Evolutionary conservation across 495 filamentous ascomycete genomes (phyloP).

Genomic region (Trichoderma erinaceum): DNA sequence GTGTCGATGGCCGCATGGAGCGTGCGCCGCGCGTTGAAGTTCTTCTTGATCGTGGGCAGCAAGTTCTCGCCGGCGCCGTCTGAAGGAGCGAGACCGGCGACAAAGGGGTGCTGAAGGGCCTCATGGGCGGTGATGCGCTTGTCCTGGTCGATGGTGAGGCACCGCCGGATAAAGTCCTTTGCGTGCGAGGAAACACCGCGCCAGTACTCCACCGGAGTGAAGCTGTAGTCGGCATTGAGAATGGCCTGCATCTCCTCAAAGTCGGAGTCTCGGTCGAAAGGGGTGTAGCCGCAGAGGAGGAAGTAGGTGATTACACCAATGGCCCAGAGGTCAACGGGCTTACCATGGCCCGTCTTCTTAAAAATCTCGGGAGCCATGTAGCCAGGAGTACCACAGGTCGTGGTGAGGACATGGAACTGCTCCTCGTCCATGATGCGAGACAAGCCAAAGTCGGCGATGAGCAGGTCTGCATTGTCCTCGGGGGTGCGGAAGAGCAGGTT

Average conservation of each 20-base stretch:
- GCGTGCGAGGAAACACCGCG: constrained; percentile 79
- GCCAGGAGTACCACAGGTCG: constrained; percentile 93
- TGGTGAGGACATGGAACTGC: constrained; percentile 95
- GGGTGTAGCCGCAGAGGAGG: constrained; percentile 94
- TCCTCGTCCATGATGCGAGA: constrained; percentile 98
- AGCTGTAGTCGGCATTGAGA: constrained; percentile 89
- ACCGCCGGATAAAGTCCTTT: constrained; percentile 76
- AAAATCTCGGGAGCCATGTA: constrained; percentile 98
- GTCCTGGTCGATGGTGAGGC: constrained; percentile 81
- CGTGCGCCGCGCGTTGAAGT: constrained; percentile 93
- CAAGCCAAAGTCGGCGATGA: constrained; percentile 95
- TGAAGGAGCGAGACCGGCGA: constrained; percentile 55
- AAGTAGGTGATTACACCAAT: constrained; percentile 97
- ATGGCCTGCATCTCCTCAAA: constrained; percentile 99
- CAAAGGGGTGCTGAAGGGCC: constrained; percentile 83
- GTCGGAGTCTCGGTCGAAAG: constrained; percentile 95
- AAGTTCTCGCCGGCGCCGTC: constrained; percentile 88
- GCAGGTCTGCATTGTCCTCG: constrained; percentile 77
- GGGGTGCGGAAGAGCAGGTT: constrained; percentile 75
- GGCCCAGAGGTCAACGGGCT: constrained; percentile 92
- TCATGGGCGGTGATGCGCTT: constrained; percentile 91
- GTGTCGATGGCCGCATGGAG: constrained; percentile 97
- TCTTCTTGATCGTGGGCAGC: constrained; percentile 92
- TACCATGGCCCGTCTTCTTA: constrained; percentile 80
- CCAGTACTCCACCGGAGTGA: constrained; percentile 96